Evolutionary conservation across 768 basidiomycete species (phyloP).

Genomic region (Boletus vinaceobasis): DNA sequence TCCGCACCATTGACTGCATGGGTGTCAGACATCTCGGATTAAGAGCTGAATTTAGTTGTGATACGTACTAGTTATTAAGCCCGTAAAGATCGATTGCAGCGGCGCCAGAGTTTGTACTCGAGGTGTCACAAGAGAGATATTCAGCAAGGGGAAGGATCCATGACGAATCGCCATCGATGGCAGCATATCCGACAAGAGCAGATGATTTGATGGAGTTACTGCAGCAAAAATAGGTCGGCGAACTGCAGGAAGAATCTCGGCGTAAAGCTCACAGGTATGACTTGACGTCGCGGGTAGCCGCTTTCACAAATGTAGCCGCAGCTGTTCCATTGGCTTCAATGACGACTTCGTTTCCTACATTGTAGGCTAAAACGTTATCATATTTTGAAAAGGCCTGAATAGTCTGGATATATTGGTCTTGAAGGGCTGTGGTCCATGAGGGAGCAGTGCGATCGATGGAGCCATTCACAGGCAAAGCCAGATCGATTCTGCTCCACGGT

Average conservation of each 20-base stretch:
- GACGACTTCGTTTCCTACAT: conserved; percentile 85
- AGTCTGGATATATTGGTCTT: conserved; percentile 73
- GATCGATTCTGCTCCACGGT: conserved; percentile 61
- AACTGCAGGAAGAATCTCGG: background rate
- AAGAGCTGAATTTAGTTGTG: background rate
- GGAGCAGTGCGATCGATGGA: conserved; percentile 74
- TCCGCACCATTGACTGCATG: conserved; percentile 78
- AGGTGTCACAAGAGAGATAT: conserved; percentile 75
- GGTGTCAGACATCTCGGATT: conserved; percentile 1
- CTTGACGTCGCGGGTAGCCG: conserved; percentile 84
- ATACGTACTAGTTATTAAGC: conserved; percentile 77
- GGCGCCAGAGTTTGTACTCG: conserved; percentile 47
- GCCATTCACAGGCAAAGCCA: conserved; percentile 81
- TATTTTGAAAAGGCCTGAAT: conserved; percentile 81
- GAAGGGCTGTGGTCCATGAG: conserved; percentile 77
- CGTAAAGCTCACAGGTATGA: conserved; percentile 67
- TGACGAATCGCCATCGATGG: conserved; percentile 66
- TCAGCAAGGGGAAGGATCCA: conserved; percentile 70
- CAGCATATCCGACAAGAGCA: conserved; percentile 79
- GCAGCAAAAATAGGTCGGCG: background rate
- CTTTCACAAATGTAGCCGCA: conserved; percentile 80
- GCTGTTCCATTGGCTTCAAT: conserved; percentile 50
- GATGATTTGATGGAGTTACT: conserved; percentile 63
- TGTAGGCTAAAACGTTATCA: conserved; percentile 85
- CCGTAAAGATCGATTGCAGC: conserved; percentile 83